Evolutionary conservation across 73 alveolate genomes (phyloP), one percentile per base, ranked within the genome.

Genomic region (Paramecium tetraurelia): DNA sequence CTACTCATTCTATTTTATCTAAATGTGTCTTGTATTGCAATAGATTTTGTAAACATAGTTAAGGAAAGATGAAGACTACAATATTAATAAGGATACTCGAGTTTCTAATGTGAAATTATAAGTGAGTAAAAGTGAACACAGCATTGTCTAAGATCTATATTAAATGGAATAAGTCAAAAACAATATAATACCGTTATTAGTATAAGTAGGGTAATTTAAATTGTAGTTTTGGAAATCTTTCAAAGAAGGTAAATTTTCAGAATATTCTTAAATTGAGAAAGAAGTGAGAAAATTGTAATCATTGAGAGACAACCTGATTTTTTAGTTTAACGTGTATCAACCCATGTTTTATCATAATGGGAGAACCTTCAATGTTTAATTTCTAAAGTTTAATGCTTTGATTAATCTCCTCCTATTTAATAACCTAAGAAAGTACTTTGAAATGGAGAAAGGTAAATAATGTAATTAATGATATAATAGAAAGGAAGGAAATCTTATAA

Each of bases 81-180:
- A 72, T 72, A 72, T 72, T 2, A 72, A 72, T 72, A 36, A 33
- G 27, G 86, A 72, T 20, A 72, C 58, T 8, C 36, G 86, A 72
- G 57, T 72, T n/a, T 72, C 86, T 14, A 72, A 72, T 72, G 86
- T 72, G 10, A 72, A 72, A 72, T 72, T 72, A 38, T 18, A 72
- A 72, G 86, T 40, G 20, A 72, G 59, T 72, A 72, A 40, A 20
- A 72, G 59, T 72, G 86, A 72, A 16, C 40, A 43, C 14, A 72
- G 86, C 40, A 72, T 72, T 14, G 86, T 72, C 2, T 38, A 72
- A 38, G 46, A 31, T 72, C 21, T 72, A 35, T 72, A 72, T 72
- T 72, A 72, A 36, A 72, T 72, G 86, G 86, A 72, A 36, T 72
- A 72, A 36, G 86, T 72, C 40, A 72, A 72, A 72, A 29, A 72